Evolutionary conservation across 2,329 filamentous ascomycete species (phyloP), one percentile per base, ranked within the genome.

Genomic region (Cladosporium sp.): DNA sequence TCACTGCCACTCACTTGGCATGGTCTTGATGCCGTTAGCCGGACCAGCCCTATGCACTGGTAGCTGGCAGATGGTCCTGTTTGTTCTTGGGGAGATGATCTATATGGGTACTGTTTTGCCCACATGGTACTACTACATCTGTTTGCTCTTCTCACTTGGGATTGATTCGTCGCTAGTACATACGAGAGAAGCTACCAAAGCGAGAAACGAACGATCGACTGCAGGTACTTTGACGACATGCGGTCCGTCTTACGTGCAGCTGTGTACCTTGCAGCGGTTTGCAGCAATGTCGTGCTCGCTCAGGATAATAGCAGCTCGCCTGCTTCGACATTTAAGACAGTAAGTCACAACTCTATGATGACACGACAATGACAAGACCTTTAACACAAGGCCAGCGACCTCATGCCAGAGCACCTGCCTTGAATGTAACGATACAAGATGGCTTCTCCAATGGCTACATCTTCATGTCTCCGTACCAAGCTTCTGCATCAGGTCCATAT

Each of bases 381-480:
- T 59, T 65, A 26, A 67, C 56, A 30, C 6, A 18, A 21, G 5
- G 5, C 28, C 30, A 72, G 71, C 66, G 72, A 26, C 71, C 72
- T 21, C 70, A 73, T 28, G 61, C 72, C 16, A 57, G 64, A 34
- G 69, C 72, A 18, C 72, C 71, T 14, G 67, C 67, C 5, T 64
- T 73, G 48, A 69, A 70, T 46, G 66, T 73, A 25, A 69, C 65
- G 1, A 65, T 70, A 18, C 62, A 67, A 21, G 67, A 70, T 11
- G 64, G 32, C 21, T 66, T 65, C 56, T 64, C 61, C 3, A 26
- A 61, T 32, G 70, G 71, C 48, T 72, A 71, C 65, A 64, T 72
- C 39, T 72, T 71, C 63, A 68, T 74, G 13, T 66, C 68, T 7
- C 70, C 72, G 5, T 71, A 70, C 59, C 61, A 67, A 16, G 61